These are phyloP conservation scores for Nakazawaea holstii DNA, from an alignment of 805 yeast genomes.

Conservation along the genomic window DNA sequence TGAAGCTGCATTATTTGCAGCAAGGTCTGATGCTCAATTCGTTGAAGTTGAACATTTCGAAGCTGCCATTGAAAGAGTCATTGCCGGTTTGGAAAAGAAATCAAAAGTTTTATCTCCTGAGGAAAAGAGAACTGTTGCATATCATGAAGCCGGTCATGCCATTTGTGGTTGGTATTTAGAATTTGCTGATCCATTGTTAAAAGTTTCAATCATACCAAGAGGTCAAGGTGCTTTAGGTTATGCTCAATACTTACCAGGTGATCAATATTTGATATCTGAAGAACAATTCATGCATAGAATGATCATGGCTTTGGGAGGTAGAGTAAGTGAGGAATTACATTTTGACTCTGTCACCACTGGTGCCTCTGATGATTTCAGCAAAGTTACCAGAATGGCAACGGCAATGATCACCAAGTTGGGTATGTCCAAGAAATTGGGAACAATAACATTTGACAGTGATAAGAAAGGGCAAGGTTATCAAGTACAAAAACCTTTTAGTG, in stretches of 20 bases:
- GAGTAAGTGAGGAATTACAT: constrained; percentile 93
- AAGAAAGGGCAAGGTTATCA: constrained; percentile 54
- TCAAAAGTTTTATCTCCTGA: constrained; percentile 72
- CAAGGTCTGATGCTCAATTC: constrained; percentile 59
- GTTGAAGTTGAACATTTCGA: constrained; percentile 77
- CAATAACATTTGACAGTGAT: constrained; percentile 68
- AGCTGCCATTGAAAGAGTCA: constrained; percentile 88
- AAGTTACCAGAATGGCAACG: constrained; percentile 90
- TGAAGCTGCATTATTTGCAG: constrained; percentile 92
- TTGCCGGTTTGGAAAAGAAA: constrained; percentile 90
- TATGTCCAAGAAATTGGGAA: constrained; percentile 86
- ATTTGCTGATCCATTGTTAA: constrained; percentile 87
- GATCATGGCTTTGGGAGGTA: constrained; percentile 96
- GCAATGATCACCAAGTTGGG: constrained; percentile 91
- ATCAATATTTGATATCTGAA: constrained; percentile 70
- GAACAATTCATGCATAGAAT: constrained; percentile 82
- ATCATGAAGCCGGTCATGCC: constrained; percentile 97
- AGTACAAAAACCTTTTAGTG: constrained; percentile 75
- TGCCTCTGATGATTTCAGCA: constrained; percentile 94
- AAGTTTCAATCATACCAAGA: constrained; percentile 94
- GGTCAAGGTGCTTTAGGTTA: constrained; percentile 97
- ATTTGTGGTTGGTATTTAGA: constrained; percentile 90
- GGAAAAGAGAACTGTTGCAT: constrained; percentile 83
- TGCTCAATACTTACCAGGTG: constrained; percentile 96
- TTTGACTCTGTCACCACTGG: constrained; percentile 93